Conservation (phyloP, 257 asterid species). For the Dorcoceras hygrometricum region DNA sequence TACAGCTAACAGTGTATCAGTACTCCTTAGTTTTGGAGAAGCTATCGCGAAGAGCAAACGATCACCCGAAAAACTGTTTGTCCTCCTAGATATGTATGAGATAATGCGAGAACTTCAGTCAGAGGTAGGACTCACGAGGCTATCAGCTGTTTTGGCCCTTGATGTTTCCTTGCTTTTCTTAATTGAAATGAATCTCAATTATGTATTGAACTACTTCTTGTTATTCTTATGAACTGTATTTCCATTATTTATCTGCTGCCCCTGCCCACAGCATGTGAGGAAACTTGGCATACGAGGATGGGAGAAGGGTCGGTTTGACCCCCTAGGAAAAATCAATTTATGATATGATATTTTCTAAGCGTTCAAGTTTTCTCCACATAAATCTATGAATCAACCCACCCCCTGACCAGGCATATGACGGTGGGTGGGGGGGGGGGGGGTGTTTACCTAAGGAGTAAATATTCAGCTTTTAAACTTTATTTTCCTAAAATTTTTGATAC, state of each 20-base stretch:
- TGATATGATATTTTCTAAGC: background rate
- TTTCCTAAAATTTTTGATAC: background rate
- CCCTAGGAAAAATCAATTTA: background rate
- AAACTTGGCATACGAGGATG: background rate
- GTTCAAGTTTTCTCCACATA: background rate
- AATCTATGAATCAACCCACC: background rate
- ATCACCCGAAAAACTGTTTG: conserved; percentile 91
- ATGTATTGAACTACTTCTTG: conserved; percentile 13
- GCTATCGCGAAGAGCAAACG: conserved; percentile 92
- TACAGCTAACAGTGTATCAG: conserved; percentile 57
- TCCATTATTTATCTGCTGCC: conserved; percentile 15
- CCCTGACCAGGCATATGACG: background rate
- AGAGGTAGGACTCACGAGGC: conserved; percentile 45
- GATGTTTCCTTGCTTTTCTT: conserved; percentile 8
- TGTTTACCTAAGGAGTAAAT: background rate
- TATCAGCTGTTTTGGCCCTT: conserved; percentile 13
- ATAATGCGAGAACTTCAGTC: conserved; percentile 86
- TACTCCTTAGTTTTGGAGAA: conserved; percentile 84
- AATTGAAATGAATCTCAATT: background rate
- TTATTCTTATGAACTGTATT: conserved; percentile 2
- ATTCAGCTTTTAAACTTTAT: background rate
- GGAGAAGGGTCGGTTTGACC: background rate
- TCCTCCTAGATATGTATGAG: conserved; percentile 92
- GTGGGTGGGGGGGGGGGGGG: background rate
- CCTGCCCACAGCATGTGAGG: background rate